Conservation (phyloP, 495 filamentous ascomycete species). For the Penicillium lagena region DNA sequence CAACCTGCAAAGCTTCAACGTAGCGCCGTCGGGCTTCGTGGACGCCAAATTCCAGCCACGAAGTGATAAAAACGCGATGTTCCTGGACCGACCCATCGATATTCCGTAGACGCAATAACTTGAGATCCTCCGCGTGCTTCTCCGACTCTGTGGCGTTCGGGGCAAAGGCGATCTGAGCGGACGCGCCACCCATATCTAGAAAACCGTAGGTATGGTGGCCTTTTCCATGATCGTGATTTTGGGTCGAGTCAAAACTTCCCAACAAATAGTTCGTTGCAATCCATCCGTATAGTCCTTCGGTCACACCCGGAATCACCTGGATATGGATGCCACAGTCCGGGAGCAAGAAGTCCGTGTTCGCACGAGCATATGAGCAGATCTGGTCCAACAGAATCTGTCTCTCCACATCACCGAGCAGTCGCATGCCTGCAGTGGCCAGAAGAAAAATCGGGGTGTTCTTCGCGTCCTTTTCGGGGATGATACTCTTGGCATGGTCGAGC, state of each 20-base stretch:
- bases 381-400: slow-evolving; percentile 64
- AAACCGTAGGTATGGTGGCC: slow-evolving; percentile 96
- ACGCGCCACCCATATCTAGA: slow-evolving; percentile 96
- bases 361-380: slow-evolving; percentile 76
- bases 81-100: slow-evolving; percentile 70
- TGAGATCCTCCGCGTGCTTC: slow-evolving; percentile 88
- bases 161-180: slow-evolving; percentile 94
- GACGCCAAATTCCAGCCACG: slow-evolving; percentile 94
- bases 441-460: slow-evolving; percentile 87
- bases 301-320: slow-evolving; percentile 94
- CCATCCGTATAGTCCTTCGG: slow-evolving; percentile 98
- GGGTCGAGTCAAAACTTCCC: slow-evolving; percentile 83
- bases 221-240: slow-evolving; percentile 69
- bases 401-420: slow-evolving; percentile 70
- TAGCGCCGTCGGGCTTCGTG: slow-evolving; percentile 84
- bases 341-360: slow-evolving; percentile 74
- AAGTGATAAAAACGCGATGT: slow-evolving; percentile 87
- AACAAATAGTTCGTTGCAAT: slow-evolving; percentile 96
- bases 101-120: slow-evolving; percentile 73
- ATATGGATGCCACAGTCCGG: slow-evolving; percentile 89
- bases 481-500: slow-evolving; percentile 74
- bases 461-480: slow-evolving; percentile 72
- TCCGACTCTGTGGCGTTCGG: slow-evolving; percentile 86
- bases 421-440: slow-evolving; percentile 95
- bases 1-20: slow-evolving; percentile 59